Percentiles rank a stretch among this genome's conserved stretches.
These are phyloP conservation scores for Candida michaelii DNA, from an alignment of 805 yeast species.

Conservation along the genomic window DNA sequence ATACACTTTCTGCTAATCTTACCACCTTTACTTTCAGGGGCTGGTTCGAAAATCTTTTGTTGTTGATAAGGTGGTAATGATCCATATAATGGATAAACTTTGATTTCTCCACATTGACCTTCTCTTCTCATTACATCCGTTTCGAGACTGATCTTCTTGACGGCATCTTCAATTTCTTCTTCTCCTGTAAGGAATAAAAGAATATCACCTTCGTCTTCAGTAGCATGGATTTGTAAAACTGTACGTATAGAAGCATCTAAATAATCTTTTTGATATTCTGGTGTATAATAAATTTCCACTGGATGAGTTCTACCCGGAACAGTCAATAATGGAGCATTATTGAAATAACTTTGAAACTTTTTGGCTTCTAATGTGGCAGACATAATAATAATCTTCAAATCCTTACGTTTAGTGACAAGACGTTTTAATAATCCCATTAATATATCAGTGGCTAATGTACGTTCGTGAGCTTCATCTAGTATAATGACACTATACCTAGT, in stretches of 20 bases:
- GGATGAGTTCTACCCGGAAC: constrained; percentile 99
- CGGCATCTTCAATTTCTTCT: constrained; percentile 97
- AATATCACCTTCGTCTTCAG: constrained; percentile 92
- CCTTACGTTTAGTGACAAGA: constrained; percentile 75
- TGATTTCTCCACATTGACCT: constrained; percentile 83
- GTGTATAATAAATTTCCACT: constrained; percentile 94
- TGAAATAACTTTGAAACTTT: constrained; percentile 87
- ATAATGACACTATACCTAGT: constrained; percentile 83
- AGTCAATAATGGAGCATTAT: constrained; percentile 88
- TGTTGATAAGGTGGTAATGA: constrained; percentile 96
- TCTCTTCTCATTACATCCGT: constrained; percentile 88
- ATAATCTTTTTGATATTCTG: constrained; percentile 94
- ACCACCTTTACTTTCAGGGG: constrained; percentile 77
- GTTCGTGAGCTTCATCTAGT: constrained; percentile 96
- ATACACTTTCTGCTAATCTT: constrained; percentile 95
- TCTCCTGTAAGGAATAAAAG: constrained; percentile 90
- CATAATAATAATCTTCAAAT: constrained; percentile 90
- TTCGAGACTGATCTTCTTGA: constrained; percentile 82
- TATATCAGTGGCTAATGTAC: constrained; percentile 95
- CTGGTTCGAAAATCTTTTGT: constrained; percentile 89
- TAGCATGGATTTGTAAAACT: constrained; percentile 93
- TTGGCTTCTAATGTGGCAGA: constrained; percentile 98
- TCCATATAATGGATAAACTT: constrained; percentile 92
- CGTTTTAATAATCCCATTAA: constrained; percentile 92
- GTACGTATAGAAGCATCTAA: constrained; percentile 94